Evolutionary conservation across 352 stramenopile species (phyloP), one percentile per base, ranked within the genome.

Genomic region (Globisporangium orthogonon): DNA sequence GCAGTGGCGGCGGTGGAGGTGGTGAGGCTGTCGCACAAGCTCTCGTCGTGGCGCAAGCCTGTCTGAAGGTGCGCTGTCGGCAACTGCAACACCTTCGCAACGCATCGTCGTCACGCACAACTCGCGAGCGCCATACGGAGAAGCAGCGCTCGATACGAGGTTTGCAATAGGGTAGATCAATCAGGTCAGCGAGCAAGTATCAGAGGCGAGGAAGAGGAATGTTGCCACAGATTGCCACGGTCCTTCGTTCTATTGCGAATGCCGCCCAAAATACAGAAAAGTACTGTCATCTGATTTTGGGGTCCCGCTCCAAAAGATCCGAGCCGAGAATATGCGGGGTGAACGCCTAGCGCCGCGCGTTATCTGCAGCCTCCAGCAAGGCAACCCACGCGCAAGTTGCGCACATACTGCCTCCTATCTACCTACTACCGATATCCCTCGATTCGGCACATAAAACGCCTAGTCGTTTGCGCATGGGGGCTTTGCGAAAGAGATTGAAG

Each of bases 221-320:
- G 33, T 37, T 9, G 33, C 33, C 4, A 37, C 4, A 37, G 33
- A 9, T 5, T 37, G 33, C 33, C 33, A 9, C 33, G 33, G 4
- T 10, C 4, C 3, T 14, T 43, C 11, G 37, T 14, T 43, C 37
- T 3, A 17, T 43, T 13, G 3, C 37, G 37, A 35, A 33, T 14
- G 52, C 50, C 57, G 23, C 58, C 58, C 50, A 58, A 63, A 63
- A 58, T 63, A 63, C 33, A 7, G 29, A 35, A 35, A 57, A 28
- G 3, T 14, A 29, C 17, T 9, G 5, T 10, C 15, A 29, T 54
- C 58, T 58, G 58, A 58, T 63, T 63, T 58, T 33, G 51, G 23
- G n/a, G 47, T 29, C 30, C 28, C 5, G 2, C 6, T 9, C 9
- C 18, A 6, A 4, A 43, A 48, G 43, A 48, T 48, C 43, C 43